Evolutionary conservation across 192 early-diverging fungal species (phyloP).

Genomic region (Rhizophagus sp.): DNA sequence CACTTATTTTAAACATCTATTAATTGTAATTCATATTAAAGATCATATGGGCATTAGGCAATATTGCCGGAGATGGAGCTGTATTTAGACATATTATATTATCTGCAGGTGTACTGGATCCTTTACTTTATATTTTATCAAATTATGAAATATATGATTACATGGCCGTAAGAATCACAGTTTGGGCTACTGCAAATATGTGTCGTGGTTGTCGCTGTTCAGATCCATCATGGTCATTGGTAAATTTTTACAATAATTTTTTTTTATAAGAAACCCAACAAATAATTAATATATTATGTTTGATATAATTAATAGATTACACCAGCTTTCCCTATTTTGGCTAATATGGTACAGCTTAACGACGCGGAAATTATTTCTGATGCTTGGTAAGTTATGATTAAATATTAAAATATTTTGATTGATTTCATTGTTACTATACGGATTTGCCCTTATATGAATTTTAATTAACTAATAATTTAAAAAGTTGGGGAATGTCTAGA

Average conservation of each 20-base stretch:
- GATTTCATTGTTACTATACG: background rate
- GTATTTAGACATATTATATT: constrained; percentile 19
- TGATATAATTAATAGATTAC: background rate
- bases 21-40: background rate
- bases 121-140: constrained; percentile 17
- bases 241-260: background rate
- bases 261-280: background rate
- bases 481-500: constrained; percentile 20
- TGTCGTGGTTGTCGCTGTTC: constrained; percentile 22
- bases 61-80: constrained; percentile 17
- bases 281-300: background rate
- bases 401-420: background rate
- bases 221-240: constrained; percentile 22
- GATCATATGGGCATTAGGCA: constrained; percentile 25
- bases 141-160: constrained; percentile 18
- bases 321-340: constrained; percentile 17
- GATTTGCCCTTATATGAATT: background rate
- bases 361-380: constrained; percentile 20
- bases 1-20: background rate
- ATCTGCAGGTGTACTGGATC: constrained; percentile 19
- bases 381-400: background rate
- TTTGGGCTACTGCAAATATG: constrained; percentile 26
- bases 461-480: background rate
- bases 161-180: constrained; percentile 21
- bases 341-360: constrained; percentile 11